Evolutionary conservation across 352 stramenopile species (phyloP).

Genomic region (Peronospora tabacina): DNA sequence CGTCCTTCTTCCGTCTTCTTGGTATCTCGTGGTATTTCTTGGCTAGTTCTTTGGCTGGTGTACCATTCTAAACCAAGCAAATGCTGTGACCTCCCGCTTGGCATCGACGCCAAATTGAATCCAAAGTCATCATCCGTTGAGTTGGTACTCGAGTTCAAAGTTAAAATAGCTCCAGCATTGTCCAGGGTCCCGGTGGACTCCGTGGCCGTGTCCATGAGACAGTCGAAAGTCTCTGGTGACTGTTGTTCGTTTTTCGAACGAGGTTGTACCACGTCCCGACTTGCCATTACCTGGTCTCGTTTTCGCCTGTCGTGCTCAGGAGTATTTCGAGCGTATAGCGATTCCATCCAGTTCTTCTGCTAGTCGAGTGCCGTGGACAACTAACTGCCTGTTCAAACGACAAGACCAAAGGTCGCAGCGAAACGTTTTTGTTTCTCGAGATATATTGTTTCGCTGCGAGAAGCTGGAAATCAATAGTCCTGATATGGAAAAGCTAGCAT

Average conservation of each 20-base stretch:
- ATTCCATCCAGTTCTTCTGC: conserved; percentile 23
- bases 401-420: conserved; percentile 6
- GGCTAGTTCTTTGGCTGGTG: background rate
- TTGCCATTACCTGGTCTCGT: conserved; percentile 4
- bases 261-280: conserved; percentile 4
- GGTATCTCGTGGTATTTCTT: background rate
- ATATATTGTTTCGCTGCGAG: background rate
- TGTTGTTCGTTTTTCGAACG: conserved; percentile 3
- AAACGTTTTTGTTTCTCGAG: conserved; percentile 7
- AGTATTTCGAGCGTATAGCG: conserved; percentile 28
- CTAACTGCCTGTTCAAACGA: conserved; percentile 11
- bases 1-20: conserved; percentile 22
- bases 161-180: background rate
- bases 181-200: background rate
- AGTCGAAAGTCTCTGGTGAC: conserved; percentile 4
- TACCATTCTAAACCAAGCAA: conserved; percentile 16
- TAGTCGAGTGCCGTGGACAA: conserved; percentile 7
- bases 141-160: conserved; percentile 4
- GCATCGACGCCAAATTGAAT: conserved; percentile 19
- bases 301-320: conserved; percentile 22
- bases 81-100: conserved; percentile 14
- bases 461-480: background rate
- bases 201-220: conserved; percentile 10
- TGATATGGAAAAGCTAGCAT: background rate
- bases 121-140: conserved; percentile 19